phyloP scores from a whole-genome alignment of 352 stramenopile species.

The Pythium guiyangense region DNA sequence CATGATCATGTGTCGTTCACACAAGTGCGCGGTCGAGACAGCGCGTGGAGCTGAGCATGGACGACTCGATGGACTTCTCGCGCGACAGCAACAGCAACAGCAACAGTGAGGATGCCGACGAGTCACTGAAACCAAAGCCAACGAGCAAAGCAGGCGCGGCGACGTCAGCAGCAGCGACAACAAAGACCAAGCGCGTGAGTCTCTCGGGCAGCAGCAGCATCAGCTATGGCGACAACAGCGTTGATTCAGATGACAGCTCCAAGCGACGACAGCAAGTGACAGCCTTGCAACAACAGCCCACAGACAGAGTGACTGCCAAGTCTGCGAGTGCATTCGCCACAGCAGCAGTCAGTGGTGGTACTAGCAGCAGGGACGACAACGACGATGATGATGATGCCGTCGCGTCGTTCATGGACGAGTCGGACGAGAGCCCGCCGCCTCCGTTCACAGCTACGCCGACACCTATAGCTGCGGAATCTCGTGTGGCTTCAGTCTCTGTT shows the following conservation, averaged over 20 bases:
- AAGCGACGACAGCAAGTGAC: not conserved
- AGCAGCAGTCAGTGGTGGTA: not conserved
- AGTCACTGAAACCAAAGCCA: not conserved
- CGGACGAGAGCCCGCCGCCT: constrained; percentile 11
- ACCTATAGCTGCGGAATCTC: not conserved
- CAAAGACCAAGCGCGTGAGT: too few relatives aligned
- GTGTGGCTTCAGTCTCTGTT: too few relatives aligned
- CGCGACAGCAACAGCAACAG: constrained; percentile 8
- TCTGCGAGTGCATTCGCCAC: not conserved
- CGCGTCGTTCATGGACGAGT: constrained; percentile 14
- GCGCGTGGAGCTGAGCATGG: constrained; percentile 42
- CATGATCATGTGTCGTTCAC: not conserved
- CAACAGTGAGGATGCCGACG: not conserved
- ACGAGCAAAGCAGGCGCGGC: not conserved
- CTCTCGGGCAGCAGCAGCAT: constrained; percentile 10
- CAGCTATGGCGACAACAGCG: not conserved
- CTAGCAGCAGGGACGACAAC: constrained; percentile 8
- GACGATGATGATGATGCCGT: constrained; percentile 9
- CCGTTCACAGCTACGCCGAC: constrained; percentile 8
- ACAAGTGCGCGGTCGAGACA: constrained; percentile 12
- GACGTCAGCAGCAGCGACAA: not conserved
- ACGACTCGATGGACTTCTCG: constrained; percentile 44
- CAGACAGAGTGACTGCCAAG: not conserved
- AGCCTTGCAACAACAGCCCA: not conserved
- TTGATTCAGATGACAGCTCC: not conserved